phyloP scores from a whole-genome alignment of 345 rosid species.

The Clarkia xantiana region DNA sequence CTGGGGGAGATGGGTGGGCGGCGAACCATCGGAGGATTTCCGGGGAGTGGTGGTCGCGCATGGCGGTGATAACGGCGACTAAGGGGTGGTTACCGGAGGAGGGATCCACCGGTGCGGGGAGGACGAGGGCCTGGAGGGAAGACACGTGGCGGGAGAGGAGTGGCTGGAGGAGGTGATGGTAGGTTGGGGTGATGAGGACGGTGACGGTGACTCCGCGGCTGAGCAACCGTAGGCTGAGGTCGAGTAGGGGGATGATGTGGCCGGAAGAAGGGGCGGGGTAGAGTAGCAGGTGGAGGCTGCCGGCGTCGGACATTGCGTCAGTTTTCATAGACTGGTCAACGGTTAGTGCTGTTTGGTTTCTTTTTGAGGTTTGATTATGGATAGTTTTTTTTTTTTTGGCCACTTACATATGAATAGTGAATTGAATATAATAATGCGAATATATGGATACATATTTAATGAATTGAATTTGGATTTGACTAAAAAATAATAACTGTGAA shows the following conservation, averaged over 20 bases:
- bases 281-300: conserved; percentile 33
- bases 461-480: no score
- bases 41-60: conserved; percentile 1
- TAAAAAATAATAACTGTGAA: no score
- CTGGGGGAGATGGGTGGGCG: conserved; percentile 2
- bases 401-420: no score
- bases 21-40: conserved; percentile 2
- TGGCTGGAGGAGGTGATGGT: conserved; percentile 1
- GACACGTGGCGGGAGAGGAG: conserved; percentile 3
- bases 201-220: conserved; percentile 2
- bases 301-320: conserved; percentile 1
- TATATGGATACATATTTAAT: no score
- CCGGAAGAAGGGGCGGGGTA: conserved; percentile 12
- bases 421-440: no score
- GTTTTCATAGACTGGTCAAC: no score
- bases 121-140: conserved; percentile 3
- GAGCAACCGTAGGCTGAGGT: conserved; percentile 3
- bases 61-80: neutral
- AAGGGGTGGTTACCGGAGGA: neutral
- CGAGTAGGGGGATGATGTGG: conserved; percentile 5
- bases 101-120: neutral
- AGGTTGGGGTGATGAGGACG: neutral
- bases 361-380: no score
- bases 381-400: no score
- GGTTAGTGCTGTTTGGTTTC: no score